A percentile compares a stretch with the other conserved stretches of the same genome.
These are phyloP conservation scores for Astrephomene gubernaculifera DNA, from an alignment of 139 green algal species.

Conservation along the genomic window DNA sequence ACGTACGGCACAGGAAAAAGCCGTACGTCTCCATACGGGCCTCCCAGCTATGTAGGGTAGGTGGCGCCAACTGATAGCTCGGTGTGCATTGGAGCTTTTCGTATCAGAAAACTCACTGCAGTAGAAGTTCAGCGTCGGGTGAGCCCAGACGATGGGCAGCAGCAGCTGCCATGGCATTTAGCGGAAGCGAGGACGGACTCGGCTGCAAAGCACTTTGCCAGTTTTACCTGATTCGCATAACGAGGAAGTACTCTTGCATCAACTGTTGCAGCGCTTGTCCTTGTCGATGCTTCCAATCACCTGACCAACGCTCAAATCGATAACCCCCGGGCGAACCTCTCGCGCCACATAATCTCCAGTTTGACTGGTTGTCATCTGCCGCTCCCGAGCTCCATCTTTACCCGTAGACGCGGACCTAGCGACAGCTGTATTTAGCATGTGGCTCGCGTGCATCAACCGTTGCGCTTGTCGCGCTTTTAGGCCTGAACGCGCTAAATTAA, in stretches of 20 bases:
- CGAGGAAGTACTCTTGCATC: background rate
- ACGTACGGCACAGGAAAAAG: background rate
- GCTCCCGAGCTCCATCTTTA: too few species aligned
- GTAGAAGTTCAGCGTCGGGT: conserved; percentile 31
- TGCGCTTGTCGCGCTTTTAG: too few species aligned
- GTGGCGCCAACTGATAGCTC: background rate
- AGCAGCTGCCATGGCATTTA: conserved; percentile 38
- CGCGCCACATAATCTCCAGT: conserved; percentile 45
- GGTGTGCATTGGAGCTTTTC: too few species aligned
- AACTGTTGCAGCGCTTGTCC: background rate
- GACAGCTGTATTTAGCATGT: too few species aligned
- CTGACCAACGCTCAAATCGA: conserved; percentile 53
- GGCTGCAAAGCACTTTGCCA: conserved; percentile 26
- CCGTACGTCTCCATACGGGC: background rate
- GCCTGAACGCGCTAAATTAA: too few species aligned
- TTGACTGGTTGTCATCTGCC: conserved; percentile 1
- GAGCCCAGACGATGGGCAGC: conserved; percentile 40
- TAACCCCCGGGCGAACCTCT: background rate
- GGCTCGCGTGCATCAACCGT: too few species aligned
- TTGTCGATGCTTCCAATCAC: background rate
- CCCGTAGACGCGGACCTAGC: too few species aligned
- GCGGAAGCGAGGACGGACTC: conserved; percentile 27
- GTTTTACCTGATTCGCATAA: background rate
- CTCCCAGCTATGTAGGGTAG: background rate
- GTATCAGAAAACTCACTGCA: conserved; percentile 57